These are phyloP conservation scores for Fraxinus quadrangulata DNA, from an alignment of 257 asterid species.

Conservation along the genomic window DNA sequence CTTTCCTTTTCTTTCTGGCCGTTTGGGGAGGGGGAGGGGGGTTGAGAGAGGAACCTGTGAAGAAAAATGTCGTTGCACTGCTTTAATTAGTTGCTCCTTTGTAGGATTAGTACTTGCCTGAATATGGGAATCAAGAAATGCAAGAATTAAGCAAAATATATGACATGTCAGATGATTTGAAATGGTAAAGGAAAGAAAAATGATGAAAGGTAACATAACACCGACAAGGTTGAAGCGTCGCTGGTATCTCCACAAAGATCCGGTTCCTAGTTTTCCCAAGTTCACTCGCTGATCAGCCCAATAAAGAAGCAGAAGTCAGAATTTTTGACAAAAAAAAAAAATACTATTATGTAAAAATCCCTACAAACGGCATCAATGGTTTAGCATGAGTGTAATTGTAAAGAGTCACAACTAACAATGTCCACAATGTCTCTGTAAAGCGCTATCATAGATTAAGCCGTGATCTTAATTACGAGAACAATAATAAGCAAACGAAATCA, in stretches of 20 bases:
- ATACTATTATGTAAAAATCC: too few species aligned
- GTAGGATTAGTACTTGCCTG: constrained; percentile 71
- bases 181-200: constrained; percentile 6
- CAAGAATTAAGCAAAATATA: neutral
- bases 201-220: neutral
- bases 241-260: constrained; percentile 85
- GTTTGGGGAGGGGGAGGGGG: too few species aligned
- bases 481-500: too few species aligned
- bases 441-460: too few species aligned
- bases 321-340: too few species aligned
- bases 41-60: constrained; percentile 57
- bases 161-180: neutral
- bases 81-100: constrained; percentile 62
- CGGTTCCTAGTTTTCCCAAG: constrained; percentile 71
- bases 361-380: too few species aligned
- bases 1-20: too few species aligned
- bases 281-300: constrained; percentile 51
- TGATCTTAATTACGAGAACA: too few species aligned
- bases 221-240: constrained; percentile 75
- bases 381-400: too few species aligned
- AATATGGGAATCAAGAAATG: constrained; percentile 12
- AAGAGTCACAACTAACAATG: too few species aligned
- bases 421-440: too few species aligned
- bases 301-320: constrained; percentile 19
- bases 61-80: constrained; percentile 69